A percentile compares a stretch with the other conserved stretches of the same genome.
Evolutionary conservation across 352 stramenopile species (phyloP).

Genomic region (Phytophthora multivora): DNA sequence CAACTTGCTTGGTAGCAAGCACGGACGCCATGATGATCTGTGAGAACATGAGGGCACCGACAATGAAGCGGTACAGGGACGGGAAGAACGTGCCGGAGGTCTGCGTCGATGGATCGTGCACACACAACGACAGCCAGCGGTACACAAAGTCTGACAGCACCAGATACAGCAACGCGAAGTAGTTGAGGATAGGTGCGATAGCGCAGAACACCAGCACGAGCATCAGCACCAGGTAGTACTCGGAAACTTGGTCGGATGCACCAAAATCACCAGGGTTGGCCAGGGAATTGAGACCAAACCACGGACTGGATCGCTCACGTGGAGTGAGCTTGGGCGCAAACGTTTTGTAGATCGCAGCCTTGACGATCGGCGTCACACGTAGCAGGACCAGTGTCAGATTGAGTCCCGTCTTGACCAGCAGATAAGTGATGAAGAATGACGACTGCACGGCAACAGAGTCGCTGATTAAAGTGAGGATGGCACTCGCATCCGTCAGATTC

Average conservation of each 20-base stretch:
- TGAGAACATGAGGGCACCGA: slow-evolving; percentile 76
- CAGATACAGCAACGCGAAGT: slow-evolving; percentile 75
- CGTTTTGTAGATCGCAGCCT: slow-evolving; percentile 75
- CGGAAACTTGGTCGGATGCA: slow-evolving; percentile 57
- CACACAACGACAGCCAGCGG: slow-evolving; percentile 74
- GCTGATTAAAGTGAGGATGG: slow-evolving; percentile 60
- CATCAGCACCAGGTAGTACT: slow-evolving; percentile 80
- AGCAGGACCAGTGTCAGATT: slow-evolving; percentile 73
- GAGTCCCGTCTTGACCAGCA: slow-evolving; percentile 77
- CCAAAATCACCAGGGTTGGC: slow-evolving; percentile 64
- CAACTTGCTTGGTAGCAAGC: slow-evolving; percentile 77
- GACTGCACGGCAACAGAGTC: slow-evolving; percentile 74
- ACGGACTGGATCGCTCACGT: slow-evolving; percentile 65
- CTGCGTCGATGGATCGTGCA: slow-evolving; percentile 73
- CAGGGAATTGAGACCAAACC: slow-evolving; percentile 72
- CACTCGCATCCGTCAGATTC: slow-evolving; percentile 49
- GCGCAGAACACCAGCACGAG: slow-evolving; percentile 76
- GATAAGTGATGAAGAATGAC: slow-evolving; percentile 82
- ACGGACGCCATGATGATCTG: slow-evolving; percentile 80
- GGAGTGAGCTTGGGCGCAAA: slow-evolving; percentile 85
- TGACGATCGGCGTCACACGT: slow-evolving; percentile 74
- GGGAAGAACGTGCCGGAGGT: slow-evolving; percentile 75
- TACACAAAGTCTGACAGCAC: slow-evolving; percentile 79
- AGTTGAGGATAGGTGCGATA: slow-evolving; percentile 81
- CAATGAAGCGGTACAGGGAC: slow-evolving; percentile 81